These are phyloP conservation scores for Canariomyces notabilis DNA, from an alignment of 2,329 filamentous ascomycete species.

Conservation along the genomic window DNA sequence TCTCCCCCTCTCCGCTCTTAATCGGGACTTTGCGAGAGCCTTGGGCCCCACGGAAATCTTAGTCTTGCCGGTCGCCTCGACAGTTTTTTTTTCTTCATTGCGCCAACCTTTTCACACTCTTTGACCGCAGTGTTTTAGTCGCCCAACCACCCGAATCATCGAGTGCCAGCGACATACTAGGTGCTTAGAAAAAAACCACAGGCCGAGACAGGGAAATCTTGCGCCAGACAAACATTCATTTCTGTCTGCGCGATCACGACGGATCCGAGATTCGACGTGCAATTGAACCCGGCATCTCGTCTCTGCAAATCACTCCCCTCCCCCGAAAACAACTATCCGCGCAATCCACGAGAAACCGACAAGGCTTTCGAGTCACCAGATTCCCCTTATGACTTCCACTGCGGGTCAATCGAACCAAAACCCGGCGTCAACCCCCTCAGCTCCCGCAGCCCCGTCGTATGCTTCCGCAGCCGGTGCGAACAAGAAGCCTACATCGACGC, in stretches of 20 bases:
- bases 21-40: slow-evolving; percentile 19
- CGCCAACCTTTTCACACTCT: slow-evolving; percentile 23
- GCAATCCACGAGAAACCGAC: slow-evolving; percentile 20
- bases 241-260: slow-evolving; percentile 23
- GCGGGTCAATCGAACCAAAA: slow-evolving; percentile 49
- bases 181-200: too few relatives aligned
- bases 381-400: slow-evolving; percentile 57
- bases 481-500: slow-evolving; percentile 58
- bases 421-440: slow-evolving; percentile 52
- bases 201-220: background rate
- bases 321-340: slow-evolving; percentile 11
- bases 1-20: slow-evolving; percentile 24
- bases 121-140: slow-evolving; percentile 21
- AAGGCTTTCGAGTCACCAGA: slow-evolving; percentile 30
- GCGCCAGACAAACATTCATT: slow-evolving; percentile 18
- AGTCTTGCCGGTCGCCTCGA: slow-evolving; percentile 13
- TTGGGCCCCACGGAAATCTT: slow-evolving; percentile 10
- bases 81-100: slow-evolving; percentile 9
- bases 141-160: slow-evolving; percentile 14
- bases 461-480: slow-evolving; percentile 60
- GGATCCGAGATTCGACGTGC: slow-evolving; percentile 31
- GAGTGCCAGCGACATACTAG: slow-evolving; percentile 12
- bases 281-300: slow-evolving; percentile 15
- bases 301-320: slow-evolving; percentile 14
- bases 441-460: slow-evolving; percentile 59